A percentile compares a stretch with the other conserved stretches of the same genome.
These are phyloP conservation scores for Ceratonia siliqua DNA, from an alignment of 306 rosid species.

Conservation along the genomic window DNA sequence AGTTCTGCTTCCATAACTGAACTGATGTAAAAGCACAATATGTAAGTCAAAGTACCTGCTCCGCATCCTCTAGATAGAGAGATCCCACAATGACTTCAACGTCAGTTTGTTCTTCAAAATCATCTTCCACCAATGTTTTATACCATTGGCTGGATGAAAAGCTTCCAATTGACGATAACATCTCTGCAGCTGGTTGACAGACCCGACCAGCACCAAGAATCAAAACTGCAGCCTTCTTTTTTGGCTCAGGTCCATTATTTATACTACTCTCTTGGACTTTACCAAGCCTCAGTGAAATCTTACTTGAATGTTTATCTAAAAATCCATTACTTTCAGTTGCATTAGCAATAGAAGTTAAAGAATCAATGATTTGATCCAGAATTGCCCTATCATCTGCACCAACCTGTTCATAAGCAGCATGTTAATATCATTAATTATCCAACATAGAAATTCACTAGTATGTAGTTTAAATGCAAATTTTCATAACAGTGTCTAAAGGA, in stretches of 20 bases:
- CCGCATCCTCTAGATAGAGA: slow-evolving; percentile 83
- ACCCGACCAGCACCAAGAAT: slow-evolving; percentile 97
- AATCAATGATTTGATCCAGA: slow-evolving; percentile 77
- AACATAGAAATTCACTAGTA: not conserved
- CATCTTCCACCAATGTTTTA: slow-evolving; percentile 55
- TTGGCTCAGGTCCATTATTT: slow-evolving; percentile 44
- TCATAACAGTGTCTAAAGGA: not conserved
- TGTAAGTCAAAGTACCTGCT: slow-evolving; percentile 60
- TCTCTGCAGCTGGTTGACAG: slow-evolving; percentile 88
- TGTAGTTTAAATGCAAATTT: not conserved
- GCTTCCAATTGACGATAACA: slow-evolving; percentile 68
- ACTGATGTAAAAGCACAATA: slow-evolving; percentile 27
- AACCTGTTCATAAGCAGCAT: slow-evolving; percentile 62
- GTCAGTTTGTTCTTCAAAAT: slow-evolving; percentile 58
- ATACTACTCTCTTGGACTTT: slow-evolving; percentile 50
- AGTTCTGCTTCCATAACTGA: slow-evolving; percentile 32
- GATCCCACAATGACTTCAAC: slow-evolving; percentile 90
- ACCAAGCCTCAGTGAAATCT: slow-evolving; percentile 67
- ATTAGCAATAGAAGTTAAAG: slow-evolving; percentile 75
- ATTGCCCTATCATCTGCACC: slow-evolving; percentile 73
- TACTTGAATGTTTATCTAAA: slow-evolving; percentile 48
- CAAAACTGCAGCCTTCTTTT: slow-evolving; percentile 69
- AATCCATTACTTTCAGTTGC: slow-evolving; percentile 41
- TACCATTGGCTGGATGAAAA: slow-evolving; percentile 46
- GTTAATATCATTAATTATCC: slow-evolving; percentile 5